Evolutionary conservation across 83 land plant species (phyloP), one percentile per base, ranked within the genome.

Genomic region (Thuja plicata): DNA sequence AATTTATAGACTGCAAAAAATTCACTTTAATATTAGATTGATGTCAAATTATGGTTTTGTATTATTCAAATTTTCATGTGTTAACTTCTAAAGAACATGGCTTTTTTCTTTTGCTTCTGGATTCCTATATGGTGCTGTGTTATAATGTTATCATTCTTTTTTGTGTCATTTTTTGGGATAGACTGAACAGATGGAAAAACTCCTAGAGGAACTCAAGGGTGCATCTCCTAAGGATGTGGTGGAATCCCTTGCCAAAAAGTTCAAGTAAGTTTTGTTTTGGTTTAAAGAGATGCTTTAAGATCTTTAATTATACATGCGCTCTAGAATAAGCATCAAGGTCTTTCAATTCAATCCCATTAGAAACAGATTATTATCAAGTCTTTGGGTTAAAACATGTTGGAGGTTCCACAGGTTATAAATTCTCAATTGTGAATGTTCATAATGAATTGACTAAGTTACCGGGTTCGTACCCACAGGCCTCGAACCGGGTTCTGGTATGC

Each of bases 171-270:
- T 80, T 27, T 83, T 46, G 48, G n/a, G 16, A 46, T n/a, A 83
- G 85, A 52, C 43, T 45, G 85, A 83, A 46, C 54, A 83, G 85
- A 83, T 83, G 85, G 85, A 83, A 83, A 83, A 83, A 83, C 17
- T 48, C 55, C 30, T 83, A 46, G 54, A 83, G 30, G 54, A 83
- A 43, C 27, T 27, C 54, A 46, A 83, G 52, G 85, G 85, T 83
- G 52, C 85, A 83, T 24, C 85, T 83, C 35, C 54, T 83, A 45
- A n/a, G 85, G 85, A 83, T 83, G 85, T 46, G 34, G 85, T n/a
- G 34, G 54, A 83, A 52, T 83, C 85, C 85, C 85, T 83, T 83
- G 52, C 55, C 34, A 48, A 83, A 27, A 83, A 83, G 85, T 83
- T 83, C 34, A 83, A 83, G 85, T 83, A 48, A 83, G 35, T 83